phyloP scores from a whole-genome alignment of 495 filamentous ascomycete species.

The Penicillium steckii region DNA sequence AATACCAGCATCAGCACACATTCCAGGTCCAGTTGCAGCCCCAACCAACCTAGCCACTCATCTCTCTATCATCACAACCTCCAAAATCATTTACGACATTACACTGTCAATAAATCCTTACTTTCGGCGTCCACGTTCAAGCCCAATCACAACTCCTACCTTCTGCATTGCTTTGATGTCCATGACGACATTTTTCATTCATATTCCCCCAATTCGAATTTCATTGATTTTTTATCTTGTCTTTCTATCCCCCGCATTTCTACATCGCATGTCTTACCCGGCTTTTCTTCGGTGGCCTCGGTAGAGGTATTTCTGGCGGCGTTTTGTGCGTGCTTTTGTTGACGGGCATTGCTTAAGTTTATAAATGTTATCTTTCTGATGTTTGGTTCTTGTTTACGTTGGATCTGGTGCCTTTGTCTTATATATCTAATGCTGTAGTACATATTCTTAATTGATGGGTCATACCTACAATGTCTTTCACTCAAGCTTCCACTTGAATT shows the following conservation, averaged over 20 bases:
- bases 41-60: conserved; percentile 10
- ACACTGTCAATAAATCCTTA: background rate
- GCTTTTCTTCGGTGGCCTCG: background rate
- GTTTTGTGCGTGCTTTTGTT: background rate
- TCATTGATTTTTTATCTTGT: background rate
- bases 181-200: background rate
- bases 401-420: conserved; percentile 5
- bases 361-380: background rate
- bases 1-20: conserved; percentile 30
- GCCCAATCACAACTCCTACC: background rate
- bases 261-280: conserved; percentile 1
- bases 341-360: background rate
- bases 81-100: background rate
- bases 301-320: background rate
- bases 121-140: background rate
- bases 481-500: background rate
- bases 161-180: background rate
- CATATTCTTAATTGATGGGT: conserved; percentile 18
- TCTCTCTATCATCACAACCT: background rate
- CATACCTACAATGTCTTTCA: background rate
- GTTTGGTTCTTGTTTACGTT: background rate
- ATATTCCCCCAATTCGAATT: background rate
- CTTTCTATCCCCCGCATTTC: conserved; percentile 3
- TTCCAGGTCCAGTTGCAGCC: conserved; percentile 28
- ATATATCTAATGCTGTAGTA: conserved; percentile 25